Conservation (phyloP, 106 monocot species). For the Acorus calamus region DNA sequence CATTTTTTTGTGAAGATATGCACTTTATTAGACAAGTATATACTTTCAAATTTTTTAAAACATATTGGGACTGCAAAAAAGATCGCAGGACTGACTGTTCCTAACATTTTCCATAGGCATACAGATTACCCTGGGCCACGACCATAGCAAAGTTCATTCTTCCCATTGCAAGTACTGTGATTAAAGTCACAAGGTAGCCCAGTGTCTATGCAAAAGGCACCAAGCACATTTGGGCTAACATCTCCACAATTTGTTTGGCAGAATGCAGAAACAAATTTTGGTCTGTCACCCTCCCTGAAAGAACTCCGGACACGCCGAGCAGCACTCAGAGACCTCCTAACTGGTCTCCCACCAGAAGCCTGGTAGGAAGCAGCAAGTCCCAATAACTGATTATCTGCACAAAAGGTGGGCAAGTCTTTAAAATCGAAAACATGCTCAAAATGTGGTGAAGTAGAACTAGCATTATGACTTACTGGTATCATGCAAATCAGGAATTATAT, state of each 20-base stretch:
- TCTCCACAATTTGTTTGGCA: slow-evolving; percentile 94
- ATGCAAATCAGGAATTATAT: slow-evolving; percentile 10
- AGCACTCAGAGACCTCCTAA: slow-evolving; percentile 30
- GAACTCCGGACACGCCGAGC: slow-evolving; percentile 36
- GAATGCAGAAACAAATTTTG: slow-evolving; percentile 78
- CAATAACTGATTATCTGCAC: slow-evolving; percentile 40
- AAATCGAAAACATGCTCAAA: no score
- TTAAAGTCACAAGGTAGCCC: slow-evolving; percentile 91
- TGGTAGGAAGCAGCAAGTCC: slow-evolving; percentile 57
- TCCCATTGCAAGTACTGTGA: slow-evolving; percentile 85
- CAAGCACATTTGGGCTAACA: slow-evolving; percentile 89
- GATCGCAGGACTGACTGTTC: no score
- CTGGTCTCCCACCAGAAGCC: slow-evolving; percentile 59
- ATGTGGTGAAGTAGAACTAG: background rate
- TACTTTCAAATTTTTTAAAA: no score
- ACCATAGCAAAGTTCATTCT: slow-evolving; percentile 86
- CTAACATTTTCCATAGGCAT: no score
- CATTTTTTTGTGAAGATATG: no score
- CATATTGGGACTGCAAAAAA: no score
- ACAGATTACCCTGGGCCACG: slow-evolving; percentile 75
- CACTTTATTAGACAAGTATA: no score
- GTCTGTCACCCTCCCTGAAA: slow-evolving; percentile 30
- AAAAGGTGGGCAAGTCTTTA: background rate
- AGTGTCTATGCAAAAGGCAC: slow-evolving; percentile 83
- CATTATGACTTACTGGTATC: slow-evolving; percentile 33